Evolutionary conservation across 768 basidiomycete genomes (phyloP).

Genomic region (Neoboletus brunneissimus): DNA sequence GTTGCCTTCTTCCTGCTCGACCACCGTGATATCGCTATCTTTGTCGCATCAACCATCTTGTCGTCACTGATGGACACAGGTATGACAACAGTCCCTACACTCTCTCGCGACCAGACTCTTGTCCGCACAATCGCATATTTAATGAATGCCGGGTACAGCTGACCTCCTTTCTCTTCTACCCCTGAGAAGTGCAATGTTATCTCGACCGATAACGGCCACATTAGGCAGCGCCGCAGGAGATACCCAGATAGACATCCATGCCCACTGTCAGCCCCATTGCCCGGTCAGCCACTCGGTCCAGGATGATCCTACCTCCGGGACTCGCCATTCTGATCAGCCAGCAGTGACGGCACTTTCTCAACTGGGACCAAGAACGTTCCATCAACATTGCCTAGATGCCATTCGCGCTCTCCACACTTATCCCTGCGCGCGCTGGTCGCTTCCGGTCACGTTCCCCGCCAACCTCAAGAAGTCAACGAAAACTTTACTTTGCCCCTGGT

Average conservation of each 20-base stretch:
- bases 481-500: constrained; percentile 14
- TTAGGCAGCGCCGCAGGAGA: too few species aligned
- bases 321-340: background rate
- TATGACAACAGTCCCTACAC: background rate
- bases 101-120: background rate
- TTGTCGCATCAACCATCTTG: background rate
- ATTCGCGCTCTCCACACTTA: background rate
- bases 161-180: background rate
- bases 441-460: background rate
- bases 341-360: background rate
- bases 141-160: background rate
- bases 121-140: background rate
- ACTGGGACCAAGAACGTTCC: constrained; percentile 1
- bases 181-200: background rate
- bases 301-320: background rate
- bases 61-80: background rate
- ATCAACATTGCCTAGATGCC: constrained; percentile 14
- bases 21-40: background rate
- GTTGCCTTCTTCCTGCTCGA: background rate
- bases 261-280: constrained; percentile 7
- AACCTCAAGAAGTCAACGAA: background rate
- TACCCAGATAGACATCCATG: background rate
- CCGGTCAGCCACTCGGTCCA: constrained; percentile 7
- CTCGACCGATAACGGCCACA: background rate
- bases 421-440: background rate